A percentile compares a stretch with the other conserved stretches of the same genome.
Evolutionary conservation across 2,329 filamentous ascomycete genomes (phyloP).

Genomic region (Juglanconis juglandina): DNA sequence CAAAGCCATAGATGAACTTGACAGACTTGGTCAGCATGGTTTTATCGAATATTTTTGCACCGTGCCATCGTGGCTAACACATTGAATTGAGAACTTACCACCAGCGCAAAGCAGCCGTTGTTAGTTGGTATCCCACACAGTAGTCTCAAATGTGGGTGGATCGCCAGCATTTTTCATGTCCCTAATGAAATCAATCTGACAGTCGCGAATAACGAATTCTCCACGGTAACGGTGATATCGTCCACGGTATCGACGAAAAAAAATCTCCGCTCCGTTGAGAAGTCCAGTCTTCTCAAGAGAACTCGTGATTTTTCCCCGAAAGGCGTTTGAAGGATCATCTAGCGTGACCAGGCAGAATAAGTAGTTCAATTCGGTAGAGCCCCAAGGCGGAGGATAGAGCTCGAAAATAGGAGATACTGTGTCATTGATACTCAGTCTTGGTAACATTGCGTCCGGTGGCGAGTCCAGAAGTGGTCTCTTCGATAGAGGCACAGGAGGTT

Average conservation of each 20-base stretch:
- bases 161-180: constrained; percentile 1
- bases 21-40: background rate
- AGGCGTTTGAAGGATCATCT: too few species aligned
- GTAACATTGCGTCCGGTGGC: background rate
- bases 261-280: background rate
- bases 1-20: constrained; percentile 22
- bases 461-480: too few species aligned
- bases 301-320: background rate
- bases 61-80: background rate
- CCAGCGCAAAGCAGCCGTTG: constrained; percentile 13
- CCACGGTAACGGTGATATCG: constrained; percentile 10
- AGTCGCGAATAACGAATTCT: constrained; percentile 22
- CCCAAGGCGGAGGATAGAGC: too few species aligned
- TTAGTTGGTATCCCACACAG: constrained; percentile 7
- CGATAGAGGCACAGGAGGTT: background rate
- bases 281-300: background rate
- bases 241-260: background rate
- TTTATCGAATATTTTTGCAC: background rate
- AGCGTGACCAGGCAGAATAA: too few species aligned
- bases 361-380: too few species aligned
- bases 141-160: constrained; percentile 6
- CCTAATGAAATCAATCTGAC: constrained; percentile 21
- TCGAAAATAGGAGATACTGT: too few species aligned
- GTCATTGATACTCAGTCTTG: background rate
- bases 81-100: constrained; percentile 10